These are phyloP conservation scores for Gossypioides kirkii DNA, from an alignment of 345 rosid species.

Conservation along the genomic window DNA sequence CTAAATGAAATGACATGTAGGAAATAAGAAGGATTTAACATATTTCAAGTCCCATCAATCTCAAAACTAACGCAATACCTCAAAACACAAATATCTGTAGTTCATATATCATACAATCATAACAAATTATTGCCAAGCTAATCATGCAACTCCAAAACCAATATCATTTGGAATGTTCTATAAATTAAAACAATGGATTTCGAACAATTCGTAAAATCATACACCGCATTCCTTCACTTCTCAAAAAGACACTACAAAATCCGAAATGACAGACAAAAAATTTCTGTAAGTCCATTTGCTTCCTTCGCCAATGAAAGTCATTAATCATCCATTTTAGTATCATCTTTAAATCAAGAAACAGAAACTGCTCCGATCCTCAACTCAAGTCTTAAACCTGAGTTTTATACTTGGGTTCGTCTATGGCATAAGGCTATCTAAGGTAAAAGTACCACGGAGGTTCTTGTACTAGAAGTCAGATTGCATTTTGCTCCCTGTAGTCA, in stretches of 20 bases:
- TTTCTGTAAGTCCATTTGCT: background rate
- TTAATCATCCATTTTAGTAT: background rate
- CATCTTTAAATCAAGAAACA: background rate
- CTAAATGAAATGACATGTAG: background rate
- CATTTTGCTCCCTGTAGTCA: no score
- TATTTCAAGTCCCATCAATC: conserved; percentile 1
- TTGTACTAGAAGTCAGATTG: no score
- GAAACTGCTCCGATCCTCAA: background rate
- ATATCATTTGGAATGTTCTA: background rate
- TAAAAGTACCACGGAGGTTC: no score
- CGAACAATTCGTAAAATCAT: background rate
- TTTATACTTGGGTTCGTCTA: background rate
- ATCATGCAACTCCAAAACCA: background rate
- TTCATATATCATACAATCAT: background rate
- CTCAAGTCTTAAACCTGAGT: background rate
- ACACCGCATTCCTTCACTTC: background rate
- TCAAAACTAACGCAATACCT: background rate
- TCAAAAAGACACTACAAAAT: background rate
- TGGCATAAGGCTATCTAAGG: background rate
- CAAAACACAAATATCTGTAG: background rate
- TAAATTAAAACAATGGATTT: background rate
- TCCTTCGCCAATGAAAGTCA: background rate
- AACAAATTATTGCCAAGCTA: background rate
- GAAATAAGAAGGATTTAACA: background rate
- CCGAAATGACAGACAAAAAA: background rate